Evolutionary conservation across 306 rosid genomes (phyloP), one percentile per base, ranked within the genome.

Genomic region (Macrotyloma uniflorum): DNA sequence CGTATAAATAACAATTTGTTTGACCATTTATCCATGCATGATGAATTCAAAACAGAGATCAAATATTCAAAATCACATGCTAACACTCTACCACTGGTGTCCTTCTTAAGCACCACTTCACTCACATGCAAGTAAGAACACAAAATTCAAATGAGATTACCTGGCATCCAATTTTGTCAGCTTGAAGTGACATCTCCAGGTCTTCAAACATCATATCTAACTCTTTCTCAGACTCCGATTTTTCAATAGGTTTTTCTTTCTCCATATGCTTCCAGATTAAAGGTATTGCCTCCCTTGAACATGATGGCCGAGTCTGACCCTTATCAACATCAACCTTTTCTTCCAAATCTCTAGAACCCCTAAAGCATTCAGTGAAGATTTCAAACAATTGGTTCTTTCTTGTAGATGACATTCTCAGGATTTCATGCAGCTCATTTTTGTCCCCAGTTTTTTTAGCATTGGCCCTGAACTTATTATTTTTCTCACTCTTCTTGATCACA

Each of bases 181-280:
- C 30, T 50, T 35, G 46, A 45, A 59, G 69, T 2, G 0, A 2
- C n/a, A 6, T 6, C 0, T 83, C 78, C 70, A 74, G 10, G 19
- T 74, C 70, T 4, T 12, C 70, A 78, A 78, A 83, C 65, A 83
- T 8, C 28, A 0, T 59, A 3, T 83, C 81, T 43, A 74, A 9
- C 64, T 74, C 81, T 43, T 59, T 53, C 32, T 79, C 78, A 10
- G 43, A 8, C 20, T 83, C 72, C 0, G 86, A 35, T 68, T 79
- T 79, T 23, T 79, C 22, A 43, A 26, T 12, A 40, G 69, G 49
- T 30, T 58, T 61, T 8, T 47, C 53, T 8, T n/a, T 6, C 36
- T 59, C 14, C 33, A 4, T 4, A n/a, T 4, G 11, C 33, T 19
- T 28, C 70, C 14, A 28, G 0, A 0, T 50, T 19, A 18, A 22